Conservation (phyloP, 1,139 yeast genomes). For the Yamadazyma pseudoaaseri region DNA sequence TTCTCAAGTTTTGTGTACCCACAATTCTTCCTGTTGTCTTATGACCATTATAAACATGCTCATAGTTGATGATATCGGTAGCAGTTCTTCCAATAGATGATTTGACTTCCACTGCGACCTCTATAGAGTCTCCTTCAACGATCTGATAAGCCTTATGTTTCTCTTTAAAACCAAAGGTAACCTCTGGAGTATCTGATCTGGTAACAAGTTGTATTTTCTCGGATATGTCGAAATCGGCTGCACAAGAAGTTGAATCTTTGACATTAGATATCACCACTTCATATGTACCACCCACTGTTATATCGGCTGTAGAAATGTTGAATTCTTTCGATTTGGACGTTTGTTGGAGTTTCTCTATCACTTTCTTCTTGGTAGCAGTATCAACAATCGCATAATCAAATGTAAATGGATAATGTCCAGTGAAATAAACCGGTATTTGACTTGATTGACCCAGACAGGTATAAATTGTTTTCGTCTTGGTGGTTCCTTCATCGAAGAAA, state of each 20-base stretch:
- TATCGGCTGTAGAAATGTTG: conserved; percentile 43
- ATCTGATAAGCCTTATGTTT: conserved; percentile 32
- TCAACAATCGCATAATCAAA: conserved; percentile 58
- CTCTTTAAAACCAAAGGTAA: conserved; percentile 20
- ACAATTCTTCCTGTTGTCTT: conserved; percentile 24
- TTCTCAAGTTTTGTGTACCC: conserved; percentile 40
- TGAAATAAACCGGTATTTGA: conserved; percentile 53
- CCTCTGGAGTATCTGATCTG: conserved; percentile 60
- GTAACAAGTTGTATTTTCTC: conserved; percentile 62
- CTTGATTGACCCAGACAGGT: conserved; percentile 43
- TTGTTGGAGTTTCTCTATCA: conserved; percentile 33
- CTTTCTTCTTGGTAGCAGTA: conserved; percentile 20
- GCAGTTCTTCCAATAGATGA: conserved; percentile 28
- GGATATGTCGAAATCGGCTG: conserved; percentile 52
- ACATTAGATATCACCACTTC: conserved; percentile 61
- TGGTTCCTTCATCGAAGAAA: conserved; percentile 18
- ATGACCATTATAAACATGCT: conserved; percentile 3
- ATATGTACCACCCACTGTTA: conserved; percentile 69
- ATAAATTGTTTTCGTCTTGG: conserved; percentile 5
- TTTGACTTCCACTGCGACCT: conserved; percentile 53
- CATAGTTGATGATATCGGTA: conserved; percentile 27
- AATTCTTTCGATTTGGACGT: conserved; percentile 37
- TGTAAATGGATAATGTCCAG: conserved; percentile 78
- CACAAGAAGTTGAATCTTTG: conserved; percentile 72
- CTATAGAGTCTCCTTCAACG: conserved; percentile 60